Base-by-base conservation (phyloP, 495 filamentous ascomycete genomes). In the Penicillium waksmanii region DNA sequence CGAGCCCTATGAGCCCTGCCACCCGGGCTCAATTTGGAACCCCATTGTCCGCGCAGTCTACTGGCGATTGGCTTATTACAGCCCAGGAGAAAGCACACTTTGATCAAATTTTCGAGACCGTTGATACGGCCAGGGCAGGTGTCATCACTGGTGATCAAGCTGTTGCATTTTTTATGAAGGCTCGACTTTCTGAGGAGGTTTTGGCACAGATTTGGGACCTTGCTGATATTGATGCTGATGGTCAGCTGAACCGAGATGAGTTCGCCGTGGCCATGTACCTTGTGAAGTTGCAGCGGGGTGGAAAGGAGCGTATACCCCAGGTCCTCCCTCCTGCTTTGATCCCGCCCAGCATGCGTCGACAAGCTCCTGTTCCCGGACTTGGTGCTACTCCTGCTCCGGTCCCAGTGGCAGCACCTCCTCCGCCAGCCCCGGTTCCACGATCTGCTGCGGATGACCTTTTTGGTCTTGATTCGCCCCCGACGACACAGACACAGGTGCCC, bases 191-290 rank as follows among this genome's bases (percentile, higher is more conserved):
- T 0, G 94, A 97, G 64, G 96, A 97, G 69, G 86, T 85, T 8
- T 82, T 98, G 17, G 95, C 96, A n/a, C 87, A 91, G 63, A 96
- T 98, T 60, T 98, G 95, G 95, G 96, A 98, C 70, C 82, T 98
- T 21, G 89, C 96, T 6, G 94, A 98, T 80, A 95, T 97, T 69
- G 89, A 89, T 62, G 93, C 91, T 15, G 90, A 93, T 55, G 95
- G 95, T 10, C 88, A 87, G 56, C 79, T 98, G 42, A 92, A 80
- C 35, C 82, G 84, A 55, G 95, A 98, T 70, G 93, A 96, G 66
- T 98, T 98, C 68, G 94, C 95, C 0, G 93, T 98, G 51, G 95
- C 96, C 49, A 98, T 98, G 95, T 93, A 96, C 69, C 81, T 98
- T 35, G 96, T 98, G 62, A 84, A 91, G 56, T 87, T 95, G 69